phyloP scores from a whole-genome alignment of 108 stramenopile species.

The Chaetoceros muelleri region DNA sequence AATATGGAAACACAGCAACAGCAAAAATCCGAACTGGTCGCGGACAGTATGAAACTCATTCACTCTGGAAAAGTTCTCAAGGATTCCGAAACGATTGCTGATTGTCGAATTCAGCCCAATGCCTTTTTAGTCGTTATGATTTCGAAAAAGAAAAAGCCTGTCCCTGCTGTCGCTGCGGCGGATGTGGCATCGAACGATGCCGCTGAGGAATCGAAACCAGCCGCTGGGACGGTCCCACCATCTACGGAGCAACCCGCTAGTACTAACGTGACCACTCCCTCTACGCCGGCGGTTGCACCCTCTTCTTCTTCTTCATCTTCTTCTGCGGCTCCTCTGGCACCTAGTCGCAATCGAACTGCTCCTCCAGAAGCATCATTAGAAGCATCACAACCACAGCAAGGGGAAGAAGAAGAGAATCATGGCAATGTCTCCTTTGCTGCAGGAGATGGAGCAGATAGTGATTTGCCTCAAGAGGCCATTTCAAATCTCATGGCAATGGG shows the following conservation, averaged over 20 bases:
- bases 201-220: conserved; percentile 28
- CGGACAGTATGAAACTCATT: conserved; percentile 85
- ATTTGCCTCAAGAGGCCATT: conserved; percentile 54
- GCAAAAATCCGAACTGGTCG: conserved; percentile 68
- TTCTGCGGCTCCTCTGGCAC: conserved; percentile 32
- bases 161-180: conserved; percentile 39
- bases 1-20: too few relatives aligned
- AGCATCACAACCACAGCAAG: conserved; percentile 23
- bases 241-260: background rate
- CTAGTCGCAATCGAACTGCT: conserved; percentile 23
- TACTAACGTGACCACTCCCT: background rate
- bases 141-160: conserved; percentile 80
- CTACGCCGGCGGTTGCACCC: conserved; percentile 8
- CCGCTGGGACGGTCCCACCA: conserved; percentile 4
- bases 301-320: conserved; percentile 14
- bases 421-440: conserved; percentile 23
- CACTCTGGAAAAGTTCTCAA: conserved; percentile 95
- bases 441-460: conserved; percentile 25
- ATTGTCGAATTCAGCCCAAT: conserved; percentile 70
- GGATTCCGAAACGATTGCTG: conserved; percentile 74
- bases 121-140: conserved; percentile 97
- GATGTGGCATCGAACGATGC: conserved; percentile 32
- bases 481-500: conserved; percentile 72
- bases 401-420: conserved; percentile 16
- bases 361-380: conserved; percentile 21